Conservation (phyloP, 306 rosid species). For the Lagenaria siceraria region DNA sequence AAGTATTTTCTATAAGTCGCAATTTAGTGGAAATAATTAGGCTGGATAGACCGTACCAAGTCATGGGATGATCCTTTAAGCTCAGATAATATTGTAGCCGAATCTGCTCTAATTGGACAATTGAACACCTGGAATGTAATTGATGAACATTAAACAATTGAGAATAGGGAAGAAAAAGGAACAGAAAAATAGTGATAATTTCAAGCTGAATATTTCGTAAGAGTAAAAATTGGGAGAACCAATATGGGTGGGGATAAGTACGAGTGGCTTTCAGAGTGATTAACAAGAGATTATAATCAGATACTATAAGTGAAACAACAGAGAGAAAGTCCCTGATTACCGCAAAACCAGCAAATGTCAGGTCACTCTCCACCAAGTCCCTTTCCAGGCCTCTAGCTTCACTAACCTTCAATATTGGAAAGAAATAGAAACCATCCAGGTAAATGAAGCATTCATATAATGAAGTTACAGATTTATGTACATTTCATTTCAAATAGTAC, state of each 20-base stretch:
- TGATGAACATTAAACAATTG: conserved; percentile 8
- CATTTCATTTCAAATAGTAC: neutral
- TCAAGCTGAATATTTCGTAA: neutral
- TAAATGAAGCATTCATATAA: neutral
- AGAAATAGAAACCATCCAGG: neutral
- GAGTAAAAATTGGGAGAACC: neutral
- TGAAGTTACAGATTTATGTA: neutral
- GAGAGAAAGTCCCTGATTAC: conserved; percentile 26
- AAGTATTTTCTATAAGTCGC: neutral
- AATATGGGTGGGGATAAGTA: neutral
- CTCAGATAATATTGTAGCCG: conserved; percentile 68
- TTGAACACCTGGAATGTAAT: conserved; percentile 70
- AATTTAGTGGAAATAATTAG: neutral
- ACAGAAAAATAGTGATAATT: neutral
- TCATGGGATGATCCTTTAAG: conserved; percentile 88
- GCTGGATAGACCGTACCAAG: conserved; percentile 43
- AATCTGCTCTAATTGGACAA: conserved; percentile 95
- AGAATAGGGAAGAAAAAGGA: conserved; percentile 6
- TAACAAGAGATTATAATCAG: neutral
- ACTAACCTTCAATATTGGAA: conserved; percentile 67
- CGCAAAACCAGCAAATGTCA: conserved; percentile 92
- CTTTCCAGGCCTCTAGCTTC: conserved; percentile 99
- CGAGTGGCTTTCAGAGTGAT: neutral
- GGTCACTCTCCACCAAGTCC: conserved; percentile 82
- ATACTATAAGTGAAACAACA: neutral